phyloP scores from a whole-genome alignment of 2,329 filamentous ascomycete species.

The Fusarium chaquense region DNA sequence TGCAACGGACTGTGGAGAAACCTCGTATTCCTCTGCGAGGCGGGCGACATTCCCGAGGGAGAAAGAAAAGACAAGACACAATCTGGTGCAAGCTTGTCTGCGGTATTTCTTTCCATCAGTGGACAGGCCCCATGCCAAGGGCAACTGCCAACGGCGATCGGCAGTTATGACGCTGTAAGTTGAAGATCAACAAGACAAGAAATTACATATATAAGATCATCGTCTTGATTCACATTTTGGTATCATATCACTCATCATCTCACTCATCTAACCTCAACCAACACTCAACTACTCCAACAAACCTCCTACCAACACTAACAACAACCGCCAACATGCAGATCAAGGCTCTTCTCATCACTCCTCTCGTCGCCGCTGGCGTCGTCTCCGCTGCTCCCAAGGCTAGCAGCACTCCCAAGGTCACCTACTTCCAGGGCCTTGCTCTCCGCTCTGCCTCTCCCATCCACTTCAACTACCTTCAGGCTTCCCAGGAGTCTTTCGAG shows the following conservation, averaged over 20 bases:
- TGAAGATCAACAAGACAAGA: not conserved
- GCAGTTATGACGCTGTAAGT: conserved; percentile 5
- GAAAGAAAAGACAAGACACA: not conserved
- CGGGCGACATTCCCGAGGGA: not conserved
- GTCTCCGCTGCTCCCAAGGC: conserved; percentile 38
- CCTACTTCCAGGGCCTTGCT: conserved; percentile 62
- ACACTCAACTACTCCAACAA: not conserved
- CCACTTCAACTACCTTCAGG: conserved; percentile 61
- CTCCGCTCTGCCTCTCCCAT: conserved; percentile 63
- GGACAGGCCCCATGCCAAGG: not conserved
- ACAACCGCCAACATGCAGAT: conserved; percentile 47
- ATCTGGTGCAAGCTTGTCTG: not conserved
- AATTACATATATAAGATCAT: conserved; percentile 20
- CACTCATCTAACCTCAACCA: not conserved
- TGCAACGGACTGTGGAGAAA: not conserved
- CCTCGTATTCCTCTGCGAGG: conserved; percentile 17
- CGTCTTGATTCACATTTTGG: not conserved
- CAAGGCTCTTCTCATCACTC: conserved; percentile 43
- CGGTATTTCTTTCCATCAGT: not conserved
- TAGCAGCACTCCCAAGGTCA: conserved; percentile 38
- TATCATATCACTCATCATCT: conserved; percentile 5
- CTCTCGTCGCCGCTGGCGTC: conserved; percentile 46
- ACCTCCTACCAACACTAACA: not conserved
- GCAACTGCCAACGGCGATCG: not conserved
- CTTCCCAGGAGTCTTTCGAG: conserved; percentile 58